These are phyloP conservation scores for Fusarium sp. DNA, from an alignment of 2,329 filamentous ascomycete species.

Conservation along the genomic window DNA sequence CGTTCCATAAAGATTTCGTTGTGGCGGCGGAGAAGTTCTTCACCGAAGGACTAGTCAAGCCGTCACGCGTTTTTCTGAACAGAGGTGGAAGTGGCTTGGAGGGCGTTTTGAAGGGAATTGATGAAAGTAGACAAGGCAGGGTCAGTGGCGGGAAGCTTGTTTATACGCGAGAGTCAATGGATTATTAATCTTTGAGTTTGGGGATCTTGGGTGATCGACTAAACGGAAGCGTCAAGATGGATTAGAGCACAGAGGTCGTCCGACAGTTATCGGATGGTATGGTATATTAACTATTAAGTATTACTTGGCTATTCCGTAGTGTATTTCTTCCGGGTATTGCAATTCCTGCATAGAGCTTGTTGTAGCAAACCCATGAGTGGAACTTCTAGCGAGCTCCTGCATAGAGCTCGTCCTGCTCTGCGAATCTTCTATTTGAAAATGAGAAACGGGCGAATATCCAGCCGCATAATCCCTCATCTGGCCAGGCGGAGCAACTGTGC, in stretches of 20 bases:
- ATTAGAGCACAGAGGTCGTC: too few species aligned
- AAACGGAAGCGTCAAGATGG: too few species aligned
- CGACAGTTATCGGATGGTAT: too few species aligned
- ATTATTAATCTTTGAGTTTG: neutral
- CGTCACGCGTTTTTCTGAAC: neutral
- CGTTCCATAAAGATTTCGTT: slow-evolving; percentile 11
- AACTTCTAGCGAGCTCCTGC: neutral
- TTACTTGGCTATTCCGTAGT: too few species aligned
- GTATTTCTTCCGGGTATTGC: neutral
- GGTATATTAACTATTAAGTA: too few species aligned
- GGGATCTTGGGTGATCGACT: neutral
- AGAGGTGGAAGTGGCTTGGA: neutral
- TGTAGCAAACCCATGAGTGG: too few species aligned
- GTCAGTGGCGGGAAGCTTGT: slow-evolving; percentile 19
- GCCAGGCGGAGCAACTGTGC: slow-evolving; percentile 24
- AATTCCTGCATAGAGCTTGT: too few species aligned
- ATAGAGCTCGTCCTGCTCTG: slow-evolving; percentile 37
- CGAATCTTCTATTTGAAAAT: neutral
- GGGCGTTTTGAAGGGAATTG: neutral
- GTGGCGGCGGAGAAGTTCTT: neutral
- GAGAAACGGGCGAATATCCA: too few species aligned
- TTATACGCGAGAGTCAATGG: neutral
- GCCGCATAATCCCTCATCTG: neutral
- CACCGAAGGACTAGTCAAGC: neutral
- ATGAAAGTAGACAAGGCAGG: neutral